Conservation (phyloP, 1,284 basidiomycete genomes). For the Ganoderma sinense region DNA sequence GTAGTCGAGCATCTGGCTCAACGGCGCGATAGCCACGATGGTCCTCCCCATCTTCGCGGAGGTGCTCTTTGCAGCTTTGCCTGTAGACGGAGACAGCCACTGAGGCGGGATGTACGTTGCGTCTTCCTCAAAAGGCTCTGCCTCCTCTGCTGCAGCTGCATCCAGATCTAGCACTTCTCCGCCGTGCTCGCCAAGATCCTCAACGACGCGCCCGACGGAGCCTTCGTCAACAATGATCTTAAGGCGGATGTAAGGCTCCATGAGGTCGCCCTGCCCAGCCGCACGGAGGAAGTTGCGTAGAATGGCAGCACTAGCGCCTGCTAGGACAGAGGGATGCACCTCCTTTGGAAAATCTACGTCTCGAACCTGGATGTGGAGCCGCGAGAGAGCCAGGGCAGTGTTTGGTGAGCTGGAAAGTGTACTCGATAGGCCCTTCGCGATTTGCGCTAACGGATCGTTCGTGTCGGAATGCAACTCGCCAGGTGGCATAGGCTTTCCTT, state of each 20-base stretch:
- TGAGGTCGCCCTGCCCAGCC: slow-evolving; percentile 70
- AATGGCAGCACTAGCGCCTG: slow-evolving; percentile 69
- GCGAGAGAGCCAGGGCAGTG: slow-evolving; percentile 72
- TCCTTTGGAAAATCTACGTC: slow-evolving; percentile 49
- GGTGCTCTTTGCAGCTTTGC: slow-evolving; percentile 42
- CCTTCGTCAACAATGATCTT: slow-evolving; percentile 73
- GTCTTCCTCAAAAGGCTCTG: slow-evolving; percentile 59
- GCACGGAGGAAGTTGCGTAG: slow-evolving; percentile 65
- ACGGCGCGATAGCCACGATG: slow-evolving; percentile 76
- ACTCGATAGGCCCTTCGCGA: slow-evolving; percentile 73
- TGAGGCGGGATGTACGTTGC: slow-evolving; percentile 78
- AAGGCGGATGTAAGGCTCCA: slow-evolving; percentile 78
- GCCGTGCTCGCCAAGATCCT: slow-evolving; percentile 78
- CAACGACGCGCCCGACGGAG: slow-evolving; percentile 75
- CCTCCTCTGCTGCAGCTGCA: slow-evolving; percentile 53
- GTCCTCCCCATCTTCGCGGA: slow-evolving; percentile 57
- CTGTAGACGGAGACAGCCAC: slow-evolving; percentile 74
- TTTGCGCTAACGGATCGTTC: slow-evolving; percentile 52
- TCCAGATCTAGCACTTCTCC: slow-evolving; percentile 77
- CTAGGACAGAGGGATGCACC: slow-evolving; percentile 59
- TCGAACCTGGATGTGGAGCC: slow-evolving; percentile 63
- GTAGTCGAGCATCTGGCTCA: slow-evolving; percentile 84
- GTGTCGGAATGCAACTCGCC: slow-evolving; percentile 56
- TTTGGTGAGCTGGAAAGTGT: slow-evolving; percentile 79
- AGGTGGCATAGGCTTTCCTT: slow-evolving; percentile 58